Percentiles rank a stretch among this genome's conserved stretches.
Conservation (phyloP, 441 rosid species). For the Breynia disticha region DNA sequence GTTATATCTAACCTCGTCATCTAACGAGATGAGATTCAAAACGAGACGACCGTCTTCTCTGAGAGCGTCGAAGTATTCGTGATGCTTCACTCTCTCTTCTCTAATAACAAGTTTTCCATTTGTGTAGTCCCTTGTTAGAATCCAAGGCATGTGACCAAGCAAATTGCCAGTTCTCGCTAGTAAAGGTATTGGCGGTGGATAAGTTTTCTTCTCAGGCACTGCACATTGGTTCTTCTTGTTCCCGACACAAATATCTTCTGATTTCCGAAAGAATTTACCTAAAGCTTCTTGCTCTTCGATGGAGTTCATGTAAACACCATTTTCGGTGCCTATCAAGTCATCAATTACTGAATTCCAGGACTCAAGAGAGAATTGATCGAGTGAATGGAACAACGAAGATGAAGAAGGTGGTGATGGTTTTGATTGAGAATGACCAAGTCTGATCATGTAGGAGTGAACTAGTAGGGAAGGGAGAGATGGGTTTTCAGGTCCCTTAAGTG, state of each 20-base stretch:
- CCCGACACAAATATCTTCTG: neutral
- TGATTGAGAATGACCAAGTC: neutral
- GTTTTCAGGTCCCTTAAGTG: slow-evolving; percentile 1
- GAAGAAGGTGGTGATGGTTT: neutral
- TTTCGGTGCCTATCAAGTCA: slow-evolving; percentile 33
- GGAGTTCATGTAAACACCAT: slow-evolving; percentile 22
- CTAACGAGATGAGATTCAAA: slow-evolving; percentile 21
- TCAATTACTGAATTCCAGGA: slow-evolving; percentile 17
- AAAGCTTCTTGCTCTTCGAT: neutral
- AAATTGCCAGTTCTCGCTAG: slow-evolving; percentile 25
- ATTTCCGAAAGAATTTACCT: neutral
- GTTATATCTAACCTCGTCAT: slow-evolving; percentile 10
- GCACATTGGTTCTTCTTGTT: slow-evolving; percentile 1
- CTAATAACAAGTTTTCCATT: slow-evolving; percentile 29
- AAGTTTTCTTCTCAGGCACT: slow-evolving; percentile 4
- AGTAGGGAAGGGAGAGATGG: neutral
- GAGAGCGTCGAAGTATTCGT: slow-evolving; percentile 26
- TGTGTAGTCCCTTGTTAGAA: slow-evolving; percentile 18
- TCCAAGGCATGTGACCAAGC: slow-evolving; percentile 29
- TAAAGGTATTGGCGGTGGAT: slow-evolving; percentile 31
- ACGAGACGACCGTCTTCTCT: slow-evolving; percentile 30
- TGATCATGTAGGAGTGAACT: slow-evolving; percentile 15
- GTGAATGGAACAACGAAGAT: slow-evolving; percentile 1
- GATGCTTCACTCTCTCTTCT: slow-evolving; percentile 27
- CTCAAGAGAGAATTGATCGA: slow-evolving; percentile 7